Evolutionary conservation across 257 asterid species (phyloP).

Genomic region (Rubia yunnanensis): DNA sequence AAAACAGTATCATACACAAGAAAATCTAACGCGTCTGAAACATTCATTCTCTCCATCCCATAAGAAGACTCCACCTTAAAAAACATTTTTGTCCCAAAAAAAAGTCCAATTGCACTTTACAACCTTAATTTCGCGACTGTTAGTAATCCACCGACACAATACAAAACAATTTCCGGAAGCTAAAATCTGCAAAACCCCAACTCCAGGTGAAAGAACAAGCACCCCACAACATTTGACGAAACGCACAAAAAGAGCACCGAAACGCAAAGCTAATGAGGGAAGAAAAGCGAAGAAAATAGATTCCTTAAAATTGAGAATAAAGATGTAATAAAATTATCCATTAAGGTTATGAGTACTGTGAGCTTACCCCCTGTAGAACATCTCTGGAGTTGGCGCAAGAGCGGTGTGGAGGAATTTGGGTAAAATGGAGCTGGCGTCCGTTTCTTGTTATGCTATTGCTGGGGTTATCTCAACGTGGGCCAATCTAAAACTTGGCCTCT

Average conservation of each 20-base stretch:
- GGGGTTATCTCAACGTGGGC: not conserved
- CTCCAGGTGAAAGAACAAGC: not conserved
- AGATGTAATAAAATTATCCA: not conserved
- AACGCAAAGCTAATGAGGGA: not conserved
- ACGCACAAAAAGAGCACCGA: not conserved
- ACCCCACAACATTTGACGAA: not conserved
- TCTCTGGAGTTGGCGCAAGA: slow-evolving; percentile 2
- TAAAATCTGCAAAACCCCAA: not conserved
- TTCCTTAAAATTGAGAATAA: not conserved
- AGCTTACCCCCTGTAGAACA: slow-evolving; percentile 33
- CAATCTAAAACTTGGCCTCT: not conserved
- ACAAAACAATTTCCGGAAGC: not conserved
- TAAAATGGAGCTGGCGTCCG: not conserved
- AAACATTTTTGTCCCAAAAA: not conserved
- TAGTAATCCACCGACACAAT: not conserved
- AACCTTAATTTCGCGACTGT: not conserved
- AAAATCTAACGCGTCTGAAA: not conserved
- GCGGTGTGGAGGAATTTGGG: not conserved
- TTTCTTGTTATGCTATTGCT: not conserved
- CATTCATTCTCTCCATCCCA: not conserved
- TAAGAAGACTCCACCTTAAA: not conserved
- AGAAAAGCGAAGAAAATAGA: not conserved
- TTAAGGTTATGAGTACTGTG: not conserved
- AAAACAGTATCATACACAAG: not conserved
- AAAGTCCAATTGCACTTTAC: no score